These are phyloP conservation scores for Fraxinus baroniana DNA, from an alignment of 305 asterid species.

Conservation along the genomic window DNA sequence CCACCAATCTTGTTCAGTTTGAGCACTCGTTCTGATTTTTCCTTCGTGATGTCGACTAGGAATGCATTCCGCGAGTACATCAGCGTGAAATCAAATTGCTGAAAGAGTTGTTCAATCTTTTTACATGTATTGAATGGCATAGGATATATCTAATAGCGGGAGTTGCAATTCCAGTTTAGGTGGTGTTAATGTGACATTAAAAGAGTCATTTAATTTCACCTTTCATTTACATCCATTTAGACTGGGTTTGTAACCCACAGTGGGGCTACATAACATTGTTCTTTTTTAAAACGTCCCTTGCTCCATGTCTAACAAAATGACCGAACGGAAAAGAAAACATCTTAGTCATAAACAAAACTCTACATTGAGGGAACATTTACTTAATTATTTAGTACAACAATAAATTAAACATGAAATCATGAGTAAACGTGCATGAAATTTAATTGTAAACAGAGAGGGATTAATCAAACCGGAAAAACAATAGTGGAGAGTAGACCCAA, in stretches of 20 bases:
- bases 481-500: constrained; percentile 31
- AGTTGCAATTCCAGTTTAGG: no score
- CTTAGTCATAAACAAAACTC: no score
- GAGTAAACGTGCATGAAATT: neutral
- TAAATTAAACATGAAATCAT: neutral
- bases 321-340: no score
- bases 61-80: constrained; percentile 33
- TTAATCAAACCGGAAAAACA: constrained; percentile 23
- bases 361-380: neutral
- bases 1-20: constrained; percentile 34
- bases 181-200: no score
- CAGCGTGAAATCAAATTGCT: constrained; percentile 29
- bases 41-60: constrained; percentile 32
- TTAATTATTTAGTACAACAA: neutral
- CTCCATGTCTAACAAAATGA: no score
- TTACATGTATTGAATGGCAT: no score
- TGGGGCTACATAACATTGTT: no score
- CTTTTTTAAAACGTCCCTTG: no score
- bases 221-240: no score
- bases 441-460: neutral
- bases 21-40: constrained; percentile 27
- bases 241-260: no score
- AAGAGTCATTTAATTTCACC: no score
- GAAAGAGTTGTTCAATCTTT: neutral
- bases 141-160: no score